Base-by-base conservation (phyloP, 2,329 filamentous ascomycete species). In the Paecilomyces sp. region DNA sequence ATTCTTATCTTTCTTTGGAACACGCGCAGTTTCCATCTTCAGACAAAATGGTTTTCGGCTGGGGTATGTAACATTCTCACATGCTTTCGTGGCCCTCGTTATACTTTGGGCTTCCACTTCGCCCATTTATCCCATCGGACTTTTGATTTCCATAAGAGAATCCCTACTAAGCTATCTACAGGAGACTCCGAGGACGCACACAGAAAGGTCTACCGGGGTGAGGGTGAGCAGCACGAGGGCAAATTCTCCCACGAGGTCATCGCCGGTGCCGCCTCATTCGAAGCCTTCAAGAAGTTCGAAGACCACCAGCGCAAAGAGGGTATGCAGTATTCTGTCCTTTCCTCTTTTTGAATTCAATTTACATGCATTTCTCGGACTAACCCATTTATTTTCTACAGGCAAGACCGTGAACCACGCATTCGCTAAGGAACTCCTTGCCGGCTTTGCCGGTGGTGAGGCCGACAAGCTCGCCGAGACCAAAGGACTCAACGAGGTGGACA, bases 221-320 rank as follows among this genome's bases (percentile, higher is more conserved):
- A 76, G 63, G 70, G 75, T 59, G 59, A 70, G 55, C 61, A 80
- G 61, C 81, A 90, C 77, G 77, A 90, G 76, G 80, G 82, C 67
- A 83, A 83, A 70, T 77, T 90, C 70, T 83, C 83, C 66, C 90
- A 93, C 77, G 89, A 94, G 79, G 71, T 90, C 55, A 72, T 92
- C 59, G 89, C 87, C 64, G 89, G 89, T 63, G 90, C 86, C 60
- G 90, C 89, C 60, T 85, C 88, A 63, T 93, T 93, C 72, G 87
- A 85, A 64, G 90, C 86, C 68, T 89, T 93, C 83, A 91, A 91
- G 81, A 79, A 87, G 24, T 92, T 87, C 68, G 89, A 92, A 77
- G 87, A 92, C 74, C 80, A 84, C 68, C 88, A 92, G 79, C 87
- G 88, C 69, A 80, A 77, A 59, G 80, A 90, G 72, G 89, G 87